Evolutionary conservation across 805 yeast genomes (phyloP).

Genomic region (Candida endomychidarum): DNA sequence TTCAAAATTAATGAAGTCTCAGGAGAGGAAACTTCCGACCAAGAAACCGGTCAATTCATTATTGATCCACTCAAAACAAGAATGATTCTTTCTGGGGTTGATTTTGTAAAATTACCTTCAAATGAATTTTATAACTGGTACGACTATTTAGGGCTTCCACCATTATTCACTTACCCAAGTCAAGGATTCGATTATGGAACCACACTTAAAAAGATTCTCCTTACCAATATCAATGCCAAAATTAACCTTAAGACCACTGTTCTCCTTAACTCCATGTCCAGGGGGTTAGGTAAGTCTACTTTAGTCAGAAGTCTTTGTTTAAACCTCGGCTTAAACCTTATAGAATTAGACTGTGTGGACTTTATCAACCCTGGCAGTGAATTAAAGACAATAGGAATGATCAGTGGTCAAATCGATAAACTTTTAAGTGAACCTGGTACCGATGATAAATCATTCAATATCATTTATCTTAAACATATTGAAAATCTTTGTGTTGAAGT

Average conservation of each 20-base stretch:
- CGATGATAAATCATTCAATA: slow-evolving; percentile 28
- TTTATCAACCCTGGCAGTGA: slow-evolving; percentile 69
- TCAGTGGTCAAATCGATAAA: slow-evolving; percentile 76
- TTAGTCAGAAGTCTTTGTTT: slow-evolving; percentile 54
- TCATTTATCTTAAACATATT: slow-evolving; percentile 67
- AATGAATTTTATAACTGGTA: slow-evolving; percentile 44
- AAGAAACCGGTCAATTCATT: slow-evolving; percentile 42
- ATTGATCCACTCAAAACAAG: slow-evolving; percentile 70
- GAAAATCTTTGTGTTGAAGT: slow-evolving; percentile 70
- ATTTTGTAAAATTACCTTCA: slow-evolving; percentile 36
- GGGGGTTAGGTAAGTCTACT: slow-evolving; percentile 79
- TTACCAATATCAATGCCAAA: slow-evolving; percentile 46
- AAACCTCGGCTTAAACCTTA: slow-evolving; percentile 62
- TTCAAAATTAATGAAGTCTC: slow-evolving; percentile 63
- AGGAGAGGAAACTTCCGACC: slow-evolving; percentile 21
- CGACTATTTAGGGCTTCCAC: slow-evolving; percentile 45
- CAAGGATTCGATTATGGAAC: slow-evolving; percentile 48
- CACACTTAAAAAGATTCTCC: slow-evolving; percentile 52
- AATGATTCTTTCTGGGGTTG: slow-evolving; percentile 67
- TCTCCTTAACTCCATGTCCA: slow-evolving; percentile 62
- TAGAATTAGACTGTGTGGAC: slow-evolving; percentile 70
- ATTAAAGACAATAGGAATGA: slow-evolving; percentile 71
- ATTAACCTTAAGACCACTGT: slow-evolving; percentile 58
- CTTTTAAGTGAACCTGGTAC: slow-evolving; percentile 40
- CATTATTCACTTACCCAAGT: slow-evolving; percentile 35